Evolutionary conservation across 2,329 filamentous ascomycete genomes (phyloP).

Genomic region (Chaetomium olivaceum): DNA sequence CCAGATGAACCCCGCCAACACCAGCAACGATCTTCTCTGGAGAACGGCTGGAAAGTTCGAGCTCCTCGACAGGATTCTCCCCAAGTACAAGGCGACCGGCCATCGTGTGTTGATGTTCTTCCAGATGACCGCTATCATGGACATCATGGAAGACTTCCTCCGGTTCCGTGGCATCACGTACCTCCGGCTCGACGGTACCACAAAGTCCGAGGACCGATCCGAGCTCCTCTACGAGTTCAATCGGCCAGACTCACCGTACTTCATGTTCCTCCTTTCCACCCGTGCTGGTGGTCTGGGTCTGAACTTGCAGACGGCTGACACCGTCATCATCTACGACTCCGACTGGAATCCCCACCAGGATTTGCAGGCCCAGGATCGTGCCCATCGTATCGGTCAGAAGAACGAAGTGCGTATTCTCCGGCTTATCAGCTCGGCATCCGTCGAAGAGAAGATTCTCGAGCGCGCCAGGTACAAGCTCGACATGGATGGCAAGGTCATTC

Average conservation of each 20-base stretch:
- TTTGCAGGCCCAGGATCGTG: conserved; percentile 98
- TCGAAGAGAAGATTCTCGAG: conserved; percentile 98
- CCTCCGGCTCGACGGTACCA: conserved; percentile 91
- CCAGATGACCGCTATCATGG: conserved; percentile 99
- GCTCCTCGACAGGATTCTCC: conserved; percentile 84
- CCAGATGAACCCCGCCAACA: conserved; percentile 87
- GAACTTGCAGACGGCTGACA: conserved; percentile 96
- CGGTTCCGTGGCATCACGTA: conserved; percentile 81
- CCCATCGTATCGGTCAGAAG: conserved; percentile 99
- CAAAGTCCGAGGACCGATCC: conserved; percentile 95
- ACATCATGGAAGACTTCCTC: conserved; percentile 99
- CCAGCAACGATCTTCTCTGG: conserved; percentile 93
- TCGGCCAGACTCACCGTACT: conserved; percentile 84
- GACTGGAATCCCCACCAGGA: conserved; percentile 99
- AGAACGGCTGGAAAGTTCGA: conserved; percentile 97
- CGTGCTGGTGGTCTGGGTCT: conserved; percentile 97
- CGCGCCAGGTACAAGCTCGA: conserved; percentile 96
- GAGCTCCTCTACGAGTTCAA: conserved; percentile 90
- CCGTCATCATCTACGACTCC: conserved; percentile 98
- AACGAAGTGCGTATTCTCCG: conserved; percentile 97
- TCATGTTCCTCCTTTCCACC: conserved; percentile 97
- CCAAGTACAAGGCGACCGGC: conserved; percentile 87
- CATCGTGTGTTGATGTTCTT: conserved; percentile 99
- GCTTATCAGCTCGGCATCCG: conserved; percentile 93
- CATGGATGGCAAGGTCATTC: conserved; percentile 99